Evolutionary conservation across 768 basidiomycete genomes (phyloP), one percentile per base, ranked within the genome.

Genomic region (Trametes cinnabarina): DNA sequence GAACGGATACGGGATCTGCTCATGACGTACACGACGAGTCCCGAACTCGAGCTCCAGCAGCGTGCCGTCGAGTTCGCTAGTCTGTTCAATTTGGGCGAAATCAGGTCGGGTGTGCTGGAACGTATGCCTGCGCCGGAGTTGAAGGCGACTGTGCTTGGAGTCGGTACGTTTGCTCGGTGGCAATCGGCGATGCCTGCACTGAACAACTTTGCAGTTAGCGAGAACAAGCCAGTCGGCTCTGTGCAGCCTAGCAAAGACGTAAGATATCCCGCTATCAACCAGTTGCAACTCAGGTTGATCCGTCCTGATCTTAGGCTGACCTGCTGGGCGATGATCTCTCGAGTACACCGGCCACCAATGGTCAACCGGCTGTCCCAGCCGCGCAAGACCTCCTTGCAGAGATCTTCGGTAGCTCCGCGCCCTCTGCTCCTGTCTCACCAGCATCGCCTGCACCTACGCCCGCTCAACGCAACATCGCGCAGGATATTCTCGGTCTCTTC

Each of bases 81-180:
- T 65, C 70, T 99, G 63, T 93, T 92, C 69, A 83, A 80, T 26
- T 73, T 92, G 8, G 87, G 87, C 5, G 85, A 90, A n/a, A 74
- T 90, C 20, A 79, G 83, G 58, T 79, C 81, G 8, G 97, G 96
- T 35, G 94, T 99, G 1, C 72, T 98, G 58, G 97, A 99, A 76
- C 83, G 94, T 54, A 99, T 99, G 97, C 97, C 97, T n/a, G 90
- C 93, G 5, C 97, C 97, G 2, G 97, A 99, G 71, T 75, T 98
- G 63, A 97, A 95, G 75, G 88, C 90, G n/a, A 98, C 96, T 2
- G 91, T 98, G 2, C 90, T 96, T 81, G 97, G 93, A 44, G 82
- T 89, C 58, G 91, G 94, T 95, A 64, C 62, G 84, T 75, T 14
- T 15, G 14, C 55, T 20, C 40, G 50, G 5, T 8, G 41, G 34